Conservation (phyloP, 2,329 filamentous ascomycete genomes). For the Verticillium longisporum region DNA sequence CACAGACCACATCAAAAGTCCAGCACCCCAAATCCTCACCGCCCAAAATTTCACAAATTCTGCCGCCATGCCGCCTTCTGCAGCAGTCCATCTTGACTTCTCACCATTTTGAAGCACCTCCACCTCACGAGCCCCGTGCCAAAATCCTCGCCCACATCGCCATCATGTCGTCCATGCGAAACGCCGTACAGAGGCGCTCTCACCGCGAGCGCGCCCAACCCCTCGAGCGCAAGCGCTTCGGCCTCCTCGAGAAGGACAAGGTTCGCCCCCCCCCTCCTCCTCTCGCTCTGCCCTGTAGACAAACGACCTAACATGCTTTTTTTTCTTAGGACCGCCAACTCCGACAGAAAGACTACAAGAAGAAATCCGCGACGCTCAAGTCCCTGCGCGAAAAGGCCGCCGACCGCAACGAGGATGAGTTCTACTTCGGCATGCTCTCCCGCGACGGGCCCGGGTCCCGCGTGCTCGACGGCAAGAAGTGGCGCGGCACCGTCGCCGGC, state of each 20-base stretch:
- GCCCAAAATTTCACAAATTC: constrained; percentile 14
- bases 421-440: constrained; percentile 65
- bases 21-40: constrained; percentile 3
- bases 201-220: constrained; percentile 90
- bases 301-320: too few species aligned
- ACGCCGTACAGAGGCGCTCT: constrained; percentile 69
- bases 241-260: constrained; percentile 94
- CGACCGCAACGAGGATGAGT: constrained; percentile 66
- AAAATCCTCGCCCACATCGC: not conserved
- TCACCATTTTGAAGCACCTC: not conserved
- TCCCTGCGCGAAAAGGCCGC: constrained; percentile 53
- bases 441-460: constrained; percentile 47
- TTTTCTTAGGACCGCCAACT: constrained; percentile 51
- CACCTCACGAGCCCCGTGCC: not conserved
- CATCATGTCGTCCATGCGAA: constrained; percentile 48
- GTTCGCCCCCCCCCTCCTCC: constrained; percentile 26
- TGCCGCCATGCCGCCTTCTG: constrained; percentile 10
- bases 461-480: constrained; percentile 41
- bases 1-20: not conserved
- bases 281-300: too few species aligned
- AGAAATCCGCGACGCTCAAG: constrained; percentile 56
- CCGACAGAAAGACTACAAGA: constrained; percentile 58
- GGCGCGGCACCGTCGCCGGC: constrained; percentile 49
- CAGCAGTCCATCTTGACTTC: not conserved
- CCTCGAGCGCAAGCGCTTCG: constrained; percentile 74